Evolutionary conservation across 2,329 filamentous ascomycete genomes (phyloP).

Genomic region (Scolecobasidium constrictum): DNA sequence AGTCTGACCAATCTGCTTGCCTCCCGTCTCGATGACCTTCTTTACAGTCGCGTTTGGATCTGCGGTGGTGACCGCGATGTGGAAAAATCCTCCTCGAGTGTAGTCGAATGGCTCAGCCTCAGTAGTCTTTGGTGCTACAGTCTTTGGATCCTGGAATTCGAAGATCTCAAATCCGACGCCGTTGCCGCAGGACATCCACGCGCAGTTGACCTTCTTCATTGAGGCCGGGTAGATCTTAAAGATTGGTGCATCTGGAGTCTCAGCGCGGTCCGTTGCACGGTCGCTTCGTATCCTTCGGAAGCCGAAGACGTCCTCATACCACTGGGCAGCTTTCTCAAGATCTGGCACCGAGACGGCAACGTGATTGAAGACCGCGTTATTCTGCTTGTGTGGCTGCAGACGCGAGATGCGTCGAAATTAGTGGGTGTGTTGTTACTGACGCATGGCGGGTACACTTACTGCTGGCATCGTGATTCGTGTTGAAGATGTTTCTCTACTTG

Average conservation of each 20-base stretch:
- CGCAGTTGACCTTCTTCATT: conserved; percentile 20
- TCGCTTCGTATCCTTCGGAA: conserved; percentile 16
- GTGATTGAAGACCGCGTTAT: conserved; percentile 15
- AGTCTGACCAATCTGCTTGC: conserved; percentile 20
- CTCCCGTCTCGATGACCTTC: conserved; percentile 17
- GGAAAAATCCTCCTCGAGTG: conserved; percentile 23
- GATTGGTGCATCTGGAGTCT: conserved; percentile 15
- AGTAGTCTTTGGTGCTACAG: not conserved
- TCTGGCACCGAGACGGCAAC: conserved; percentile 18
- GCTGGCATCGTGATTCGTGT: not conserved
- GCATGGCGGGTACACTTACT: not conserved
- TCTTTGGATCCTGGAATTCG: conserved; percentile 15
- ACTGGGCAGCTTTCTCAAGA: conserved; percentile 17
- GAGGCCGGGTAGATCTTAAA: conserved; percentile 20
- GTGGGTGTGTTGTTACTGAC: not conserved
- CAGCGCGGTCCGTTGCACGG: conserved; percentile 7
- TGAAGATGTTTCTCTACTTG: no score
- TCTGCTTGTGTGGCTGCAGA: not conserved
- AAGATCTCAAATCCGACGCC: conserved; percentile 25
- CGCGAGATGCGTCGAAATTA: not conserved
- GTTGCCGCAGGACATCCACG: conserved; percentile 21
- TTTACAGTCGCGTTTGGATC: conserved; percentile 19
- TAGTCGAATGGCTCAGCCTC: conserved; percentile 15
- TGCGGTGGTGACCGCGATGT: conserved; percentile 22
- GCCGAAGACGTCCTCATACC: conserved; percentile 17